Evolutionary conservation across 257 asterid genomes (phyloP).

Genomic region (Fraxinus anomala): DNA sequence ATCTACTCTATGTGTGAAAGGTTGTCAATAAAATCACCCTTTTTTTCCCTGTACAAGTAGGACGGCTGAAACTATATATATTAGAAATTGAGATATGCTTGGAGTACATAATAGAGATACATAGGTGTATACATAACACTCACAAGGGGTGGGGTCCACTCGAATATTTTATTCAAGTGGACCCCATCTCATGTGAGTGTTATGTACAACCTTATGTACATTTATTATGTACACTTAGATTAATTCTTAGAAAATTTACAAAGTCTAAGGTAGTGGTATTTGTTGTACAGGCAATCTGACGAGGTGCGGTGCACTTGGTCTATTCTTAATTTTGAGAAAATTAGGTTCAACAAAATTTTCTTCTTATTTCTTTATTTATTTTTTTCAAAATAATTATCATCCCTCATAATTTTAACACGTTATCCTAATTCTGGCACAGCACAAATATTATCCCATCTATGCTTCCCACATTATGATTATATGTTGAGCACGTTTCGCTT

Average conservation of each 20-base stretch:
- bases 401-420: conserved; percentile 25
- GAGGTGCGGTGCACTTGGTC: conserved; percentile 37
- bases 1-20: no score
- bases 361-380: conserved; percentile 7
- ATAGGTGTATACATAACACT: no score
- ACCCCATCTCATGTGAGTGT: no score
- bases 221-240: no score
- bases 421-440: conserved; percentile 23
- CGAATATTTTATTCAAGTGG: no score
- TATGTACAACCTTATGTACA: no score
- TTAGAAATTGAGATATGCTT: no score
- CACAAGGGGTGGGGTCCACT: no score
- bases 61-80: no score
- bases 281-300: neutral
- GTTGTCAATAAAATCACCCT: no score
- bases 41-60: no score
- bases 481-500: neutral
- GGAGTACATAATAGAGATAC: no score
- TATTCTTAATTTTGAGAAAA: conserved; percentile 22
- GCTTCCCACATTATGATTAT: neutral
- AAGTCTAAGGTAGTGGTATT: neutral
- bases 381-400: neutral
- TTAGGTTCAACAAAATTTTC: conserved; percentile 18
- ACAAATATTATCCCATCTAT: neutral
- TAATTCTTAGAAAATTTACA: neutral